Percentiles rank a stretch among this genome's conserved stretches.
These are phyloP conservation scores for Fomitopsis betulina DNA, from an alignment of 1,284 basidiomycete species.

Conservation along the genomic window DNA sequence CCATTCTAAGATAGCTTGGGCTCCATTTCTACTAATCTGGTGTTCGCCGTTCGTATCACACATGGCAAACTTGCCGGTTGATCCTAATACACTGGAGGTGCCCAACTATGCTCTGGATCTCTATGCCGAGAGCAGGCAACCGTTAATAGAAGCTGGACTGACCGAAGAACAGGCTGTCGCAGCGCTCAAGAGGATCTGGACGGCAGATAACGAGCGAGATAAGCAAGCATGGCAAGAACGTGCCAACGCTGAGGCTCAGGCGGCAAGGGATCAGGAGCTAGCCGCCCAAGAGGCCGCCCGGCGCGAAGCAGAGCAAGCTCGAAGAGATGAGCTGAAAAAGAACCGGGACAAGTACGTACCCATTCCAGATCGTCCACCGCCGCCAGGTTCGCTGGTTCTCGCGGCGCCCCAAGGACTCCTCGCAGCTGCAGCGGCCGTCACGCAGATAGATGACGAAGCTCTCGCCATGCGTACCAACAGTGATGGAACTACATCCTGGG, in stretches of 20 bases:
- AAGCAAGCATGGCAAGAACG: background rate
- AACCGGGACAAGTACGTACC: background rate
- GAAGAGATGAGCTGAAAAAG: conserved; percentile 3
- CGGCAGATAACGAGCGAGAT: background rate
- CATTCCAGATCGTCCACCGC: background rate
- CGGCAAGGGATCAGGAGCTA: background rate
- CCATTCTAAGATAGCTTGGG: too few relatives aligned
- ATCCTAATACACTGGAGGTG: background rate
- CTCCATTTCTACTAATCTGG: too few relatives aligned
- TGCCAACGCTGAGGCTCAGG: background rate
- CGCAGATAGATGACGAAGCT: background rate
- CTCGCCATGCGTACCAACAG: background rate
- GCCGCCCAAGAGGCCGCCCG: background rate
- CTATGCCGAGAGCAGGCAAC: background rate
- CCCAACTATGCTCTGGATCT: background rate
- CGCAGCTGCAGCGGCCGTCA: background rate
- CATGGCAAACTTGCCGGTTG: background rate
- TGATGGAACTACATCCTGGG: background rate
- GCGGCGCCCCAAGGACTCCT: background rate
- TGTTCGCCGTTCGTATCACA: background rate
- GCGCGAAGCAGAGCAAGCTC: background rate
- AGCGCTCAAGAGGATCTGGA: background rate
- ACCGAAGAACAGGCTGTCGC: background rate
- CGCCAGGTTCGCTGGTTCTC: background rate
- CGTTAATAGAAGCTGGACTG: background rate